These are phyloP conservation scores for Tarenaya hassleriana DNA, from an alignment of 345 rosid genomes.

Conservation along the genomic window DNA sequence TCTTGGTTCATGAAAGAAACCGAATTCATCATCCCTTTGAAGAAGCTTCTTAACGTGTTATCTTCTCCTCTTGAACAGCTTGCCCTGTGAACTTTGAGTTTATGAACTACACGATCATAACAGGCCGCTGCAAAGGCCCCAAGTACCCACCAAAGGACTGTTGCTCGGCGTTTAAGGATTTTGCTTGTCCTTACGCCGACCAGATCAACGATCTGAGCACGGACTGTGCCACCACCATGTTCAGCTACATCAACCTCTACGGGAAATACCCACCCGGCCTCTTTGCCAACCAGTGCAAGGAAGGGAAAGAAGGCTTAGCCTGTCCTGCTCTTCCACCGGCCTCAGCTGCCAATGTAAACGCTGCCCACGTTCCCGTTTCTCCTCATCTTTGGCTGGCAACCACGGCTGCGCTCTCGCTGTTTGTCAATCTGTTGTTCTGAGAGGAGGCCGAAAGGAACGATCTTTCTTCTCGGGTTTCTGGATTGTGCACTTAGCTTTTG, in stretches of 20 bases:
- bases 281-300: slow-evolving; percentile 53
- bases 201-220: slow-evolving; percentile 43
- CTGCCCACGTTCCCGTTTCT: background rate
- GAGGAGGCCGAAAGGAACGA: no score
- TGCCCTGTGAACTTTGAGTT: slow-evolving; percentile 65
- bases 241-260: slow-evolving; percentile 56
- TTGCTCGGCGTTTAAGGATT: slow-evolving; percentile 49
- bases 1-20: no score
- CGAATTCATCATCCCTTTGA: no score
- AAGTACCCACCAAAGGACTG: slow-evolving; percentile 40
- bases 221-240: slow-evolving; percentile 53
- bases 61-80: slow-evolving; percentile 25
- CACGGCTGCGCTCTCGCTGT: no score
- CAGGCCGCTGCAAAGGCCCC: slow-evolving; percentile 57
- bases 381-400: no score
- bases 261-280: slow-evolving; percentile 67
- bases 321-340: slow-evolving; percentile 37
- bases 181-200: slow-evolving; percentile 55
- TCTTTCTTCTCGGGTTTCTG: no score
- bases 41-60: background rate
- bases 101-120: slow-evolving; percentile 45
- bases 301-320: slow-evolving; percentile 43
- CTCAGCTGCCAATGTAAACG: background rate
- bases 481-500: no score
- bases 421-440: no score